These are phyloP conservation scores for Saprolegnia parasitica DNA, from an alignment of 352 stramenopile genomes.

Conservation along the genomic window DNA sequence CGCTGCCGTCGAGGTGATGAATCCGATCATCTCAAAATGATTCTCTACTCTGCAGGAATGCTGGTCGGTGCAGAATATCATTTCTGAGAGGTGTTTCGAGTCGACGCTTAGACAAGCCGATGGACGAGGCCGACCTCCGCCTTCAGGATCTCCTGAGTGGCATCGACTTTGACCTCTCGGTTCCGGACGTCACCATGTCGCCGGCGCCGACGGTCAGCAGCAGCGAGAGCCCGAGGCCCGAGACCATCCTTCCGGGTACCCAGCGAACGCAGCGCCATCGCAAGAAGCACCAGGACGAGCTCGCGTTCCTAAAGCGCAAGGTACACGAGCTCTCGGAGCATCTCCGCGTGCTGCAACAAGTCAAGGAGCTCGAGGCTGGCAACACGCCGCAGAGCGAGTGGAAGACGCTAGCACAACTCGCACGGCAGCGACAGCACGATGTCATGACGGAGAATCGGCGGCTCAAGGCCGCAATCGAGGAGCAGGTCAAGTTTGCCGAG, in stretches of 20 bases:
- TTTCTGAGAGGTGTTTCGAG: no score
- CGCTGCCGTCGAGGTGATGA: no score
- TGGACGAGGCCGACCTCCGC: not conserved
- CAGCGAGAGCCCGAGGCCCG: not conserved
- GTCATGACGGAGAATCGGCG: constrained; percentile 14
- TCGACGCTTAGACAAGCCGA: not conserved
- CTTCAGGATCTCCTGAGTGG: constrained; percentile 4
- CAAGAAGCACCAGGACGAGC: constrained; percentile 8
- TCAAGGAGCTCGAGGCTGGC: constrained; percentile 2
- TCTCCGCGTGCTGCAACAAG: constrained; percentile 2
- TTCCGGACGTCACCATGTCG: not conserved
- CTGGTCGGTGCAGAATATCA: not conserved
- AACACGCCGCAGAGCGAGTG: not conserved
- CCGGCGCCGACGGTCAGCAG: not conserved
- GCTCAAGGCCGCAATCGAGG: constrained; percentile 5
- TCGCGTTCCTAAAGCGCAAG: constrained; percentile 7
- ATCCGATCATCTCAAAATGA: no score
- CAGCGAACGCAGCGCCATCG: constrained; percentile 6
- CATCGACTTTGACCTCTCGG: constrained; percentile 12
- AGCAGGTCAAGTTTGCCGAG: constrained; percentile 6
- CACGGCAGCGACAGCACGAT: not conserved
- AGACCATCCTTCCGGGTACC: not conserved
- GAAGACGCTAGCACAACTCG: constrained; percentile 6
- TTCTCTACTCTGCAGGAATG: not conserved
- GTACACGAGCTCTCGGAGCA: constrained; percentile 10